Percentiles rank a stretch among this genome's conserved stretches.
Conservation (phyloP, 2,329 filamentous ascomycete species). For the Alternaria viburni region DNA sequence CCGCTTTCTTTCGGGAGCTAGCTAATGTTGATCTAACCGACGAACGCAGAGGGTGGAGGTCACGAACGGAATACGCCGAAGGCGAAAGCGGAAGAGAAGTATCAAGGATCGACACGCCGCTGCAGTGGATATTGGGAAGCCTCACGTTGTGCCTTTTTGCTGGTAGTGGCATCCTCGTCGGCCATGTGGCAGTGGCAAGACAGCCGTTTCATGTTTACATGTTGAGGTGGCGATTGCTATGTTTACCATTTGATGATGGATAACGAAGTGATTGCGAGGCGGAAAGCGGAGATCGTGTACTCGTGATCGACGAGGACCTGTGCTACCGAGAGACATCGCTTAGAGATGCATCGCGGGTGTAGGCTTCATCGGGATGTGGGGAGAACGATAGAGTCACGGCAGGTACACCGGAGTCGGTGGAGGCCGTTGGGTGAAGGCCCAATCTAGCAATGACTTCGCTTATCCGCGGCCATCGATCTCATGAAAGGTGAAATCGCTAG, state of each 20-base stretch:
- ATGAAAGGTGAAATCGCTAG: not conserved
- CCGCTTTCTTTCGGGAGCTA: constrained; percentile 1
- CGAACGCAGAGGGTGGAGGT: not conserved
- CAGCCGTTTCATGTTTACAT: not conserved
- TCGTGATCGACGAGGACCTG: not conserved
- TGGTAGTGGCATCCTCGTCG: constrained; percentile 1
- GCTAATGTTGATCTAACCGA: not conserved
- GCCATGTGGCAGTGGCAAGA: constrained; percentile 16
- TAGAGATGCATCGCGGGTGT: constrained; percentile 2
- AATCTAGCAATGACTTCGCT: not conserved
- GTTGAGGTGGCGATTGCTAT: constrained; percentile 9
- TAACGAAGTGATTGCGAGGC: not conserved
- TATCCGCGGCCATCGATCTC: not conserved
- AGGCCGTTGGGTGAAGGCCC: not conserved
- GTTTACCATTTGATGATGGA: not conserved
- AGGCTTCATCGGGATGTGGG: constrained; percentile 7
- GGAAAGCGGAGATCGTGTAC: not conserved
- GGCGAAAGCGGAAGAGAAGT: constrained; percentile 4
- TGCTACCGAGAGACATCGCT: not conserved
- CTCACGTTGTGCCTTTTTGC: not conserved
- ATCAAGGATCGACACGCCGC: constrained; percentile 5
- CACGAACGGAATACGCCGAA: constrained; percentile 5
- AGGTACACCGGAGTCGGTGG: not conserved
- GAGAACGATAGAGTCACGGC: not conserved
- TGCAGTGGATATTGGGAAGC: constrained; percentile 7